Evolutionary conservation across 176 grass and related monocot genomes (phyloP), one percentile per base, ranked within the genome.

Genomic region (Saccharum spontaneum): DNA sequence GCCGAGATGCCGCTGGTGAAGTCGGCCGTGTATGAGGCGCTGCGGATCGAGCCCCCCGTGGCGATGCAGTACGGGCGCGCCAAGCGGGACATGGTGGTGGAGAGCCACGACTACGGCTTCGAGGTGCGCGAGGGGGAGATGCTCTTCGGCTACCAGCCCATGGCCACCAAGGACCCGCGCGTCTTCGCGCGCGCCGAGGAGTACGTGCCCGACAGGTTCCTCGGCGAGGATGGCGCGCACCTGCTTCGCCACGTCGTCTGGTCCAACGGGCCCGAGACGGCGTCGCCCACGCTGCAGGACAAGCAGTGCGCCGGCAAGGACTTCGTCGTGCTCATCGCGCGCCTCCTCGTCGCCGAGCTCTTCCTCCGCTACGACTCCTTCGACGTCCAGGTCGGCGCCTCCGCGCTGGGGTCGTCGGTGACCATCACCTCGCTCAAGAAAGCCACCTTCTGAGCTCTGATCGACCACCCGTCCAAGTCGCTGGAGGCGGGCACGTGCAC

Each of bases 221-320:
- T 99, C 28, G 93, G 91, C 2, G 83, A 92, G 8, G 97, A 86
- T 34, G 94, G 97, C 45, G 57, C 33, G 54, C 75, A 33, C 17
- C 87, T 99, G 82, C 90, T 99, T 6, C 84, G 86, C 3, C 76
- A 99, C 82, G 97, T 99, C 60, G 72, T 96, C 69, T 99, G 97
- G 97, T 99, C 97, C 14, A 99, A 99, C 63, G 97, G 97, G 22
- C 97, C 97, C 0, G 97, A 99, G 91, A 92, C 93, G 37, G 84
- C 80, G 66, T 59, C 91, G 69, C 94, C 97, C 20, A 92, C 97
- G 54, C 80, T 85, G 65, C 92, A 92, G 69, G 90, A 99, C 88
- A 99, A 99, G 92, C 97, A 99, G 88, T 99, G 97, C 76, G 92
- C 94, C 1, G 97, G 97, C 28, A 99, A 99, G 80, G 91, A 97